These are phyloP conservation scores for Cenchrus purpureus DNA, from an alignment of 176 grass and related monocot genomes.

Conservation along the genomic window DNA sequence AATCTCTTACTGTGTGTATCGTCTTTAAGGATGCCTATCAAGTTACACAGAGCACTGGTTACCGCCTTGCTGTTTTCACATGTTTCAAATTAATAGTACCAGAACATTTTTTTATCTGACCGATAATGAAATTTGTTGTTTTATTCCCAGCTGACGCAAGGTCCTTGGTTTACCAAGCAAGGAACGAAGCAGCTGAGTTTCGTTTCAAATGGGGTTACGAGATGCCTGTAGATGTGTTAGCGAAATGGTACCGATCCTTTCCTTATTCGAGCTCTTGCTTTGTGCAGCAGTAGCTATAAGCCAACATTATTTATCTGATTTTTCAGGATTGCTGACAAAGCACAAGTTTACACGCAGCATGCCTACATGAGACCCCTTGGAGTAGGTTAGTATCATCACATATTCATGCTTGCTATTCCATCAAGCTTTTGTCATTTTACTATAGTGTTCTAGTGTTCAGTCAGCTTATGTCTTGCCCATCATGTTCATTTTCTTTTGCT, in stretches of 20 bases:
- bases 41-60: background rate
- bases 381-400: slow-evolving; percentile 68
- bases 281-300: background rate
- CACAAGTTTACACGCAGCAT: slow-evolving; percentile 98
- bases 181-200: slow-evolving; percentile 98
- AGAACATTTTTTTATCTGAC: background rate
- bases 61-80: background rate
- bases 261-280: slow-evolving; percentile 15
- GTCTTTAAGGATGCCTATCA: background rate
- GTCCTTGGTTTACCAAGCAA: slow-evolving; percentile 96
- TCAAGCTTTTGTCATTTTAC: slow-evolving; percentile 11
- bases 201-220: slow-evolving; percentile 99
- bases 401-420: slow-evolving; percentile 3
- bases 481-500: slow-evolving; percentile 35
- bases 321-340: slow-evolving; percentile 96
- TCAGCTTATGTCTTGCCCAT: background rate
- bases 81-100: background rate
- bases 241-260: slow-evolving; percentile 71
- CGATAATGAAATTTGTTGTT: slow-evolving; percentile 5
- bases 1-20: background rate
- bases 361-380: slow-evolving; percentile 99
- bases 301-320: slow-evolving; percentile 29
- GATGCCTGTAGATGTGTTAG: slow-evolving; percentile 94
- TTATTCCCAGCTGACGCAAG: slow-evolving; percentile 89
- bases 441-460: background rate